Base-by-base conservation (phyloP, 2,329 filamentous ascomycete genomes). In the Trichoderma endophyticum region DNA sequence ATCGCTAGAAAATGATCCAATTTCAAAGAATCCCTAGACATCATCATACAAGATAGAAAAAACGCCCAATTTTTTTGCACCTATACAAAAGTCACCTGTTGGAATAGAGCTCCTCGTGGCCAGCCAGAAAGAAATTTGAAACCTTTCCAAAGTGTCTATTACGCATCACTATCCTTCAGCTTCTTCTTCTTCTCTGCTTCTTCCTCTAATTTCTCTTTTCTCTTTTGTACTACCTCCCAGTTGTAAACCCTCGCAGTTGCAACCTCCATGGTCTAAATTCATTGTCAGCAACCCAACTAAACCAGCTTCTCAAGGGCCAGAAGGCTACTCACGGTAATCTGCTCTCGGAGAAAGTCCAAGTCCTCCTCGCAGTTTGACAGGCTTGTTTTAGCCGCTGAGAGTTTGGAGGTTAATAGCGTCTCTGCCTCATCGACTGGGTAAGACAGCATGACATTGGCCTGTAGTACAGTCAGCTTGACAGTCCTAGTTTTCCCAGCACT, bases 231-330 rank as follows among this genome's bases (percentile, higher is more conserved):
- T 5, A 99, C 94, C 79, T 99, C 96, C 95, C 96, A 98, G 82
- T 99, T 99, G 83, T 99, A 98, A n/a, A 99, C 95, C 75, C 96
- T 88, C 26, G 96, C 96, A 54, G 95, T 94, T 4, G 96, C 96
- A 39, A 99, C 96, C 82, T 99, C 96, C 86, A 99, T 91, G 0
- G 95, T 98, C 93, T 97, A 21, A n/a, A 51, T 8, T 24, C 36
- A 30, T 18, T 28, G 59, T 74, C 36, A 71, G 64, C 62, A 15
- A 28, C 71, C 5, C 48, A 24, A 14, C 48, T 11, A 24, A 24
- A 51, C 8, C 54, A 21, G 4, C 43, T 4, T 24, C 61, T 26
- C n/a, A 71, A 30, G 24, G 3, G 34, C 59, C 56, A 28, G 26
- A 11, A 34, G 5, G 30, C 15, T 72, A 83, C 89, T 76, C 84